phyloP scores from a whole-genome alignment of 169 alveolate genomes.

The Prorocentrum cordatum region DNA sequence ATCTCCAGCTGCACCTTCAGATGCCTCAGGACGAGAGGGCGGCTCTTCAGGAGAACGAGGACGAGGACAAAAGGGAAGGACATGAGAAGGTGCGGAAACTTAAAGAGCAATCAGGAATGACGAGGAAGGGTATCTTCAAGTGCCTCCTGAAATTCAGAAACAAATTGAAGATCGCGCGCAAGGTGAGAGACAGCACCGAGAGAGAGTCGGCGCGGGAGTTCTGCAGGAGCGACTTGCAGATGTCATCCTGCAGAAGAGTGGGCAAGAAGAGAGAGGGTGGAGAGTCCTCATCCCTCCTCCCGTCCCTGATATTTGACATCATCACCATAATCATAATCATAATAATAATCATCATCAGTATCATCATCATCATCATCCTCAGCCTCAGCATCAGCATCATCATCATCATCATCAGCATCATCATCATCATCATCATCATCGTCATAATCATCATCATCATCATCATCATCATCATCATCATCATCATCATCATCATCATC shows the following conservation, averaged over 20 bases:
- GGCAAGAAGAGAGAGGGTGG: no score
- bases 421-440: no score
- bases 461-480: no score
- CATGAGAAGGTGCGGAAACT: neutral
- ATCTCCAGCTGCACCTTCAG: constrained; percentile 73
- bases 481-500: no score
- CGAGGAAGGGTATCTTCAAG: constrained; percentile 1
- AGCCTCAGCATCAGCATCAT: no score
- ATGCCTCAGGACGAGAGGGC: neutral
- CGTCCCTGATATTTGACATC: no score
- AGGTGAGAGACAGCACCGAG: constrained; percentile 71
- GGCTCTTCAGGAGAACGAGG: neutral
- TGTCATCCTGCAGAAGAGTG: constrained; percentile 73
- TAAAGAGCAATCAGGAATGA: neutral
- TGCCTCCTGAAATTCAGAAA: constrained; percentile 74
- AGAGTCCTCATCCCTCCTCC: no score
- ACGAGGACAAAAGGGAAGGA: neutral
- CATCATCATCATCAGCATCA: no score
- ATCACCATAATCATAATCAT: no score
- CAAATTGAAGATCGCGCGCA: constrained; percentile 70
- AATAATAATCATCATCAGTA: no score
- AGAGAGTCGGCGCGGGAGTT: constrained; percentile 68
- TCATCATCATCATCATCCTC: no score
- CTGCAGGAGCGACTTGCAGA: constrained; percentile 72
- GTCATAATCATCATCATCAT: no score